Base-by-base conservation (phyloP, 371 early-diverging fungal species). In the Dichotomocladium elegans region DNA sequence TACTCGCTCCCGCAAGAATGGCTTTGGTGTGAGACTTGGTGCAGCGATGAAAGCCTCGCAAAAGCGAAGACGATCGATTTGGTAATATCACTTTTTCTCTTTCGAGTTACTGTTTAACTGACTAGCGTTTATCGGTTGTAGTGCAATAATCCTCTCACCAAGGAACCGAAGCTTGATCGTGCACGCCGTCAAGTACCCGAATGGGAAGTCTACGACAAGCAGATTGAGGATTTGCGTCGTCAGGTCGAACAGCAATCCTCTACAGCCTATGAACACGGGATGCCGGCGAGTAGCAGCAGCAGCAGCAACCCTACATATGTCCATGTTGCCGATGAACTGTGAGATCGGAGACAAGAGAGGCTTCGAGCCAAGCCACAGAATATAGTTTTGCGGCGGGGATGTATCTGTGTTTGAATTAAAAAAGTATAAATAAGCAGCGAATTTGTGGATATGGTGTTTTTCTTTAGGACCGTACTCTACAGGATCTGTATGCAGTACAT, bases 1-100 rank as follows among this genome's bases (percentile, higher is more conserved):
- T 82, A 80, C 53, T 93, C 95, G 4, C 65, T 98, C 61, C 94
- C 96, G 0, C 91, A 93, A 60, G 95, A 95, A 55, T 98, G 98
- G 98, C 73, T 92, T 19, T 92, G 93, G 91, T 98, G 98, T 59
- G 95, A 96, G 71, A 98, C 98, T 4, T 98, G 98, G 96, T 98
- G 98, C 64, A 84, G 88, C 28, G 94, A 95, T 56, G 86, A 81
- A 45, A 82, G 86, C 5, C 67, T 95, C 41, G 77, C 73, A 28
- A 84, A 51, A 14, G 98, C 98, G 3, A 95, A 94, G 71, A 95
- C 98, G 0, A 98, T 98, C 60, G 98, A 98, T 70, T 70, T 98
- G 80, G 90, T 89, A 81, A 75, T 28, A 29, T 19, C 11, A 31
- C 9, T 27, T 17, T 12, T 14, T 29, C 8, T 29, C 6, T 27